These are phyloP conservation scores for Pythium chondricola DNA, from an alignment of 352 stramenopile species.

Conservation along the genomic window DNA sequence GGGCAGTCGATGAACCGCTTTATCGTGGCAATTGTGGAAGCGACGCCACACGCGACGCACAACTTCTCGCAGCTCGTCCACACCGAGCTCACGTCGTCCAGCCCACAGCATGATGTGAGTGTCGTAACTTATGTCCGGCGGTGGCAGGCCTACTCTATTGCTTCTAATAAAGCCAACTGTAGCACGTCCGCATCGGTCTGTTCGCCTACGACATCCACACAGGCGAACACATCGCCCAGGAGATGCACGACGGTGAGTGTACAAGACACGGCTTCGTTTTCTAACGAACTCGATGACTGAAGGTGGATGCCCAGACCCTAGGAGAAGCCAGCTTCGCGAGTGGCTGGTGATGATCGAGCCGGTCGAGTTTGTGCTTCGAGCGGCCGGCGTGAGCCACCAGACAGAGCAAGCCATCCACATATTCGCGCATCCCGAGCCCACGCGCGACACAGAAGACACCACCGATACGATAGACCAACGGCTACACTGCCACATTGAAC, in stretches of 20 bases:
- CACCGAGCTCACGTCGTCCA: not conserved
- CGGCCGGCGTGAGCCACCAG: conserved; percentile 27
- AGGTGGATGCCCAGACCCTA: conserved; percentile 16
- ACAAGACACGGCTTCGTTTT: not conserved
- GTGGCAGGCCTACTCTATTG: no score
- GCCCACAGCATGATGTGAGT: not conserved
- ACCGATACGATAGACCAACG: no score
- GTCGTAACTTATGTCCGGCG: no score
- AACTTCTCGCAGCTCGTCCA: conserved; percentile 34
- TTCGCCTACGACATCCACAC: conserved; percentile 35
- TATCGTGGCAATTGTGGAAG: conserved; percentile 35
- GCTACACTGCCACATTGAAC: no score
- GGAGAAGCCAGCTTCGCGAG: conserved; percentile 18
- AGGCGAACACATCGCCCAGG: conserved; percentile 34
- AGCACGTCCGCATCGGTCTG: conserved; percentile 6
- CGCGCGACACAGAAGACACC: not conserved
- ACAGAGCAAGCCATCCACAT: conserved; percentile 31
- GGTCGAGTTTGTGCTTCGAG: conserved; percentile 37
- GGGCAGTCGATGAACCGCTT: conserved; percentile 17
- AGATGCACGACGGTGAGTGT: conserved; percentile 37
- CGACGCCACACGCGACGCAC: conserved; percentile 24
- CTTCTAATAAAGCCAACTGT: no score
- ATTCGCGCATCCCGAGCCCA: conserved; percentile 10
- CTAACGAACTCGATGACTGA: not conserved
- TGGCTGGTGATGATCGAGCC: conserved; percentile 26